Evolutionary conservation across 192 early-diverging fungal genomes (phyloP), one percentile per base, ranked within the genome.

Genomic region (Backusella psychrophila): DNA sequence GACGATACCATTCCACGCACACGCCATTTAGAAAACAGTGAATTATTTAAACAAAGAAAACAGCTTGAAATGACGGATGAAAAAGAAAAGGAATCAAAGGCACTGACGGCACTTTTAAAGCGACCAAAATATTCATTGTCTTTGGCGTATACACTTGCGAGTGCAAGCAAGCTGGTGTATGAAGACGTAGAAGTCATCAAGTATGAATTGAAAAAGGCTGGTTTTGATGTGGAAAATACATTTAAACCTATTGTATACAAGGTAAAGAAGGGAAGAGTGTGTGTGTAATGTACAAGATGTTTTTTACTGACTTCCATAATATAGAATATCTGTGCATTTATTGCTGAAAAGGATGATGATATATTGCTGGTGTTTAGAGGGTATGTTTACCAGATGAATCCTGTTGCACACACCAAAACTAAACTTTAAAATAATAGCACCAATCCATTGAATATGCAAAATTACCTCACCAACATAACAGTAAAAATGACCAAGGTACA

Each of bases 321-420:
- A 31, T 66, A 87, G 85, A 88, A 88, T 21, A 82, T 85, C 15
- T 84, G 83, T 71, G 87, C 81, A 35, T 88, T 86, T 66, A 88
- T 88, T 80, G 85, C 81, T 6, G 85, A 88, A 71, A 88, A 88
- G 53, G 83, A 85, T 53, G 83, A 85, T 67, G 84, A 88, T 26
- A 88, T 88, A 53, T 59, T 88, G 7, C 72, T 88, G 3, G 87
- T 88, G 5, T 88, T 88, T 66, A 79, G 87, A 67, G 87, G 85
- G 77, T 78, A 38, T 39, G 63, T 67, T 15, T 21, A 17, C 42
- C 15, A 34, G 6, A 1, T 29, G 14, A 66, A 17, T 15, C 21
- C 19, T 14, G 8, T 29, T 9, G 21, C 15, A 14, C 29, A 66
- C 17, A 66, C 14, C 19, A 66, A 66, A 15, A 46, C 15, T 17